Evolutionary conservation across 139 green algal species (phyloP).

Genomic region (Micromonas pusilla): DNA sequence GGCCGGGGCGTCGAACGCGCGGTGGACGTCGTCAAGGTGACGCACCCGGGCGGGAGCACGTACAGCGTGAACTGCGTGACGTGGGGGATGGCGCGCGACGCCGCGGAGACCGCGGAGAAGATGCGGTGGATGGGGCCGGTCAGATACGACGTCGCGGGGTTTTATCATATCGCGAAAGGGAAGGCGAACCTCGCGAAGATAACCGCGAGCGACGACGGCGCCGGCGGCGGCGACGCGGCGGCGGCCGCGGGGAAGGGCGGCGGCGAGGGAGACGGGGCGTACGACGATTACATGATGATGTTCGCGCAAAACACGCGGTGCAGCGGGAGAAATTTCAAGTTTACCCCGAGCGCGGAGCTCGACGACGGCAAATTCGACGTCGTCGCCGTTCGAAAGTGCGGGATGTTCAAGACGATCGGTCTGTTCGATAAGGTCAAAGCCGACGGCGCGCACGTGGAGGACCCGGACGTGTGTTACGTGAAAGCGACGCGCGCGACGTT

Average conservation of each 20-base stretch:
- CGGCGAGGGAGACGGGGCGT: neutral
- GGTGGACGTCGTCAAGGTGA: neutral
- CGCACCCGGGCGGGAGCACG: neutral
- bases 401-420: neutral
- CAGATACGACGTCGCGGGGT: constrained; percentile 20
- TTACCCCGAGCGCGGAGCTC: constrained; percentile 5
- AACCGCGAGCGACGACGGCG: neutral
- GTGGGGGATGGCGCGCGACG: constrained; percentile 19
- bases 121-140: constrained; percentile 12
- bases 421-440: constrained; percentile 12
- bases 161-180: constrained; percentile 16
- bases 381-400: neutral
- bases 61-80: constrained; percentile 10
- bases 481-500: neutral
- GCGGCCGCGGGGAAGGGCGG: neutral
- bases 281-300: constrained; percentile 12
- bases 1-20: neutral
- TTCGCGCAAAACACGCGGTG: constrained; percentile 25
- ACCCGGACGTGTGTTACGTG: constrained; percentile 7
- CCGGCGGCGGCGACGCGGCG: neutral
- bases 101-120: constrained; percentile 13
- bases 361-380: constrained; percentile 21
- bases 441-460: neutral
- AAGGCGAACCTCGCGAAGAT: constrained; percentile 4
- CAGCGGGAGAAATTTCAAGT: neutral